Percentiles rank a stretch among this genome's conserved stretches.
phyloP scores from a whole-genome alignment of 768 basidiomycete genomes.

The Astraeus odoratus region DNA sequence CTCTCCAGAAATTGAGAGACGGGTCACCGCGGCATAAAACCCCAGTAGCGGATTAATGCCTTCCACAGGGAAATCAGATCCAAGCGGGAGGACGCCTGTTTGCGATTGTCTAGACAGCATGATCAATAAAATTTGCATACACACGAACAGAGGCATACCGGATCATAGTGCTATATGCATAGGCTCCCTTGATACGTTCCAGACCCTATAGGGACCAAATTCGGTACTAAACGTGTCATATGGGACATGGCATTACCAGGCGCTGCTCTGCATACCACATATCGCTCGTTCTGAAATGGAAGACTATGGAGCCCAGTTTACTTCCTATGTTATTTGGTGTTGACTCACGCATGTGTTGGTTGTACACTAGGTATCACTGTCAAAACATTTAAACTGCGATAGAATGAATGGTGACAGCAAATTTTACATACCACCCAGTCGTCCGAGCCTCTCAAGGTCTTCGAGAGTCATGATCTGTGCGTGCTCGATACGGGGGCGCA shows the following conservation, averaged over 20 bases:
- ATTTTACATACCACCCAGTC: slow-evolving; percentile 58
- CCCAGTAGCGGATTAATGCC: slow-evolving; percentile 82
- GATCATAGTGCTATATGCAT: slow-evolving; percentile 79
- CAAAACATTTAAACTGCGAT: background rate
- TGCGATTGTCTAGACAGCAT: slow-evolving; percentile 38
- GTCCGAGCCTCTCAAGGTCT: slow-evolving; percentile 65
- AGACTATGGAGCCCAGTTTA: background rate
- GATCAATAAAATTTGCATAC: background rate
- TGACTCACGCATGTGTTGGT: slow-evolving; percentile 78
- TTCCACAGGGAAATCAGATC: slow-evolving; percentile 94
- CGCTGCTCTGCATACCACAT: slow-evolving; percentile 90
- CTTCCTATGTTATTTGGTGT: background rate
- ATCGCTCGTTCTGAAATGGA: slow-evolving; percentile 60
- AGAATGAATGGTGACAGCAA: background rate
- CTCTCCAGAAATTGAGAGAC: slow-evolving; percentile 57
- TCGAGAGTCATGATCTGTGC: slow-evolving; percentile 75
- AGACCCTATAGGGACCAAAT: slow-evolving; percentile 46
- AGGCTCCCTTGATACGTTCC: slow-evolving; percentile 78
- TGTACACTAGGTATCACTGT: slow-evolving; percentile 90
- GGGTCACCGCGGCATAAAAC: slow-evolving; percentile 83
- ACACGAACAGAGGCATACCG: slow-evolving; percentile 36
- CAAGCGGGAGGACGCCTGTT: slow-evolving; percentile 62
- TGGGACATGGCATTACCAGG: slow-evolving; percentile 38
- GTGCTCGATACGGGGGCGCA: slow-evolving; percentile 85
- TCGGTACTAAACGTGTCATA: background rate